Base-by-base conservation (phyloP, 495 filamentous ascomycete species). In the Lasiosphaeria miniovina region DNA sequence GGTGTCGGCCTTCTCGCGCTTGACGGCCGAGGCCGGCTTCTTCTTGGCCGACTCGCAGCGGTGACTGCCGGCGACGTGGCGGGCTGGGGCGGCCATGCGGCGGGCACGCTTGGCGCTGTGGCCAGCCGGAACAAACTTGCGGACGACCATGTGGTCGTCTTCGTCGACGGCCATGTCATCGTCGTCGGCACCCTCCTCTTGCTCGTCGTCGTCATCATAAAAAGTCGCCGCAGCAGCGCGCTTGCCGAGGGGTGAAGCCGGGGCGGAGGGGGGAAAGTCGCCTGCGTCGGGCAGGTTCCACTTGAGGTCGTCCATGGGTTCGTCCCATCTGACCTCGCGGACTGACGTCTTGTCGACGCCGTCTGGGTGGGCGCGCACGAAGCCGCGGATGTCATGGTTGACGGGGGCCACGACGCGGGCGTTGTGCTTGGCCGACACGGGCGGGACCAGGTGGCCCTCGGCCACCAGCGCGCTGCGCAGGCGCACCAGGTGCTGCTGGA, bases 371-470 rank as follows among this genome's bases (percentile, higher is more conserved):
- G 68, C 60, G 7, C 72, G 66, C 15, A 74, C 52, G 41, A 65
- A 73, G 5, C 71, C 74, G 12, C 74, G 68, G 48, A 72, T 64
- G 9, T 48, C 49, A 6, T 52, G 57, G 52, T 71, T 60, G 4
- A 60, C 24, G 24, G 24, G 24, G 24, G 24, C 36, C 0, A 24
- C n/a, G n/a, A 49, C 45, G 3, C 57, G 41, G 4, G 55, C 51
- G 14, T 66, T 58, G 0, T 61, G 61, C 36, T 60, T 71, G 32
- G 65, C 58, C 41, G 58, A 40, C n/a, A 62, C 45, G 6, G 74
- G 74, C 12, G 74, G 72, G 31, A 76, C 71, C 24, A 74, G 41
- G 49, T 74, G 70, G 14, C 74, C 74, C 59, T 73, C 70, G 15
- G 60, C 49, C 9, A 76, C 43, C 8, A 74, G 53, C 2, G 52